Base-by-base conservation (phyloP, 441 rosid species). In the Erodium moschatum region DNA sequence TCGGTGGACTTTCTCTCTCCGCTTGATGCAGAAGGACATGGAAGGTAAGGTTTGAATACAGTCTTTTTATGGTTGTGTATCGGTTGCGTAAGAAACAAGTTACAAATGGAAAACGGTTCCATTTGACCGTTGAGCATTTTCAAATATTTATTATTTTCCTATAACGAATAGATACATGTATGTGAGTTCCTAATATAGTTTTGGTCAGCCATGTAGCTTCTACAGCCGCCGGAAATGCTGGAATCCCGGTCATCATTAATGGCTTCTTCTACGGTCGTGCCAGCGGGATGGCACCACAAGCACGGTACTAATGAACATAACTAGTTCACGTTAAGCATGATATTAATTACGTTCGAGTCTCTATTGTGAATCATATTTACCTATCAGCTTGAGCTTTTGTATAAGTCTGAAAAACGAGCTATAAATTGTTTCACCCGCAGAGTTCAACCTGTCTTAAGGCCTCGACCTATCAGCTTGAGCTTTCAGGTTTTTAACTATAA, bases 1-100 rank as follows among this genome's bases (percentile, higher is more conserved):
- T 84, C 88, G 0, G 77, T 89, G 15, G 96, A 89, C 76, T 81
- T 89, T 16, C 86, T 89, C 27, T 94, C 99, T 20, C 99, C 97
- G 2, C 83, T 71, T 42, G 99, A 91, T 67, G 89, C 86, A 1
- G 85, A 75, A 58, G 99, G 97, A 42, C 99, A 89, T 73, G 98
- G 97, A 75, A 93, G 93, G 98, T 86, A 66, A 38, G 58, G 61
- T 54, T 54, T 19, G 2, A 4, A n/a, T n/a, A n/a, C n/a, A n/a
- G n/a, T n/a, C 38, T 33, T 33, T 13, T 50, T 15, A 50, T n/a
- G 19, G 58, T 50, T 50, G 19, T 50, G 58, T 15, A 52, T 18
- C 0, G 61, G 11, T 54, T 54, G 24, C 61, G 18, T 54, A 6
- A 24, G 24, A 18, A 54, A 54, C 61, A 16, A 54, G 61, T 54